Evolutionary conservation across 345 rosid genomes (phyloP), one percentile per base, ranked within the genome.

Genomic region (Salix dunnii): DNA sequence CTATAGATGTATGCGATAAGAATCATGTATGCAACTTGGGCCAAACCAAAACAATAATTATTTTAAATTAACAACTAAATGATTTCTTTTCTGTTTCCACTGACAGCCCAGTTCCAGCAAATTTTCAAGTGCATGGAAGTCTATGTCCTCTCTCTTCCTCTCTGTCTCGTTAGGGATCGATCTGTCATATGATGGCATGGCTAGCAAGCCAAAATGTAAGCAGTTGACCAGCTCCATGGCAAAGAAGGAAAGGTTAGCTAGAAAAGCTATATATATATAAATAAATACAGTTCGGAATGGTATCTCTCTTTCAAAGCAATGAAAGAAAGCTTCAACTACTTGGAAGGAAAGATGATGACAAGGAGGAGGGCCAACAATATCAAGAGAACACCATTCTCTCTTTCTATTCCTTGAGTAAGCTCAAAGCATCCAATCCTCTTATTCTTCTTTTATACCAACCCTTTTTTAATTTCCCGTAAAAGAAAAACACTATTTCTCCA

Each of bases 221-320:
- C 49, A 46, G 13, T 3, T 46, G 49, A 1, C 49, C 49, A 14
- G 18, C 49, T 46, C 49, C 49, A 46, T 46, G 49, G 16, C 49
- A 46, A 46, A 3, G 63, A 60, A 60, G 64, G 23, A 60, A n/a
- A n/a, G 1, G 21, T n/a, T 60, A 20, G 62, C 25, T 8, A 20
- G 62, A 21, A 55, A 13, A 55, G 17, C 0, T 40, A 36, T 36
- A 0, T 36, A 36, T 36, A 36, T 36, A 9, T 40, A 40, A 9
- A 40, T 40, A 10, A 3, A 40, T 40, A 40, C 43, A 10, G 13
- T 40, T 40, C 55, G 23, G 38, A 35, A 79, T 70, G 82, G 79
- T 75, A 73, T 77, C 84, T 79, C 79, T 70, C 63, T 78, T 78
- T 75, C 70, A 62, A 87, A 82, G 84, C 76, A 84, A 79, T 76